Evolutionary conservation across 495 filamentous ascomycete species (phyloP).

Genomic region (Cercophora sp.): DNA sequence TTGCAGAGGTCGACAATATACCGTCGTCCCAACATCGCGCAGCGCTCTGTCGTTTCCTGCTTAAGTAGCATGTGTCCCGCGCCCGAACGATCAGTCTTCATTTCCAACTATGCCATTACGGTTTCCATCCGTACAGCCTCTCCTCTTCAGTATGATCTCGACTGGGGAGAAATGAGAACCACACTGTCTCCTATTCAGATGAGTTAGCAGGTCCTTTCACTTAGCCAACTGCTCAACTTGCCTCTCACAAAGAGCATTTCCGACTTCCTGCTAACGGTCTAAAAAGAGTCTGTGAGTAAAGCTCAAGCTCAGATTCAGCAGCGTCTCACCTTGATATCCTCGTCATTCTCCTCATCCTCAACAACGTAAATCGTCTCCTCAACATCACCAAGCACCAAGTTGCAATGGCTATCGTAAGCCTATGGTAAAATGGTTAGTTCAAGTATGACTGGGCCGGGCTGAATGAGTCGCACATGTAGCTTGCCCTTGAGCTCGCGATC

Average conservation of each 20-base stretch:
- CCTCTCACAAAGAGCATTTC: slow-evolving; percentile 99
- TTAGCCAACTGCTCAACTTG: slow-evolving; percentile 49
- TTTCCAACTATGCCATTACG: too few species aligned
- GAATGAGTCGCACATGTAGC: slow-evolving; percentile 66
- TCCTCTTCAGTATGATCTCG: neutral
- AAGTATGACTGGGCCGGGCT: neutral
- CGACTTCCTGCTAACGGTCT: slow-evolving; percentile 93
- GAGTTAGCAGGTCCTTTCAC: too few species aligned
- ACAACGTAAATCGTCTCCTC: slow-evolving; percentile 95
- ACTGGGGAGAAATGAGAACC: slow-evolving; percentile 8
- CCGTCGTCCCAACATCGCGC: too few species aligned
- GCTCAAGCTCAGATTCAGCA: too few species aligned
- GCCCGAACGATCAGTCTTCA: too few species aligned
- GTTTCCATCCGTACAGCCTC: neutral
- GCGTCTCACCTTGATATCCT: slow-evolving; percentile 38
- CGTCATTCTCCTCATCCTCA: slow-evolving; percentile 74
- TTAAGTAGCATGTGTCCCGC: too few species aligned
- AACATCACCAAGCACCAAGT: slow-evolving; percentile 93
- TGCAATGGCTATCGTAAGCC: slow-evolving; percentile 99
- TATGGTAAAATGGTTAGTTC: slow-evolving; percentile 31
- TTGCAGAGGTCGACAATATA: too few species aligned
- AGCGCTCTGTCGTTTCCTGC: too few species aligned
- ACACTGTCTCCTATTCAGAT: slow-evolving; percentile 2
- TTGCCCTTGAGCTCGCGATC: slow-evolving; percentile 94
- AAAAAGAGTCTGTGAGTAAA: too few species aligned